phyloP scores from a whole-genome alignment of 768 basidiomycete genomes.

The Mrakia blollopis region DNA sequence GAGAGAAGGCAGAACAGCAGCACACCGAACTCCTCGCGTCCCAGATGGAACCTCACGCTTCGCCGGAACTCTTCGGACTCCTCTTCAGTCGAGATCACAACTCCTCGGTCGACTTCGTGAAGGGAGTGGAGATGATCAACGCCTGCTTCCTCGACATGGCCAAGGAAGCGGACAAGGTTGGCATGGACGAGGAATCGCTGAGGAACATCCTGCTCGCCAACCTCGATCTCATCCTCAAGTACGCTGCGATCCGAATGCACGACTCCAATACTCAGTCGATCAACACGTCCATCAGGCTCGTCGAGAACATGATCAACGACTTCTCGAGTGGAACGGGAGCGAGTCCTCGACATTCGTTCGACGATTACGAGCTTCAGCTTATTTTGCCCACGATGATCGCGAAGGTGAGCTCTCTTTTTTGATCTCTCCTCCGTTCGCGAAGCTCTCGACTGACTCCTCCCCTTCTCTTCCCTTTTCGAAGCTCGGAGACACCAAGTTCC shows the following conservation, averaged over 20 bases:
- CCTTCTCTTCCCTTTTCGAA: conserved; percentile 41
- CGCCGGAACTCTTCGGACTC: conserved; percentile 65
- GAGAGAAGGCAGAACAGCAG: conserved; percentile 65
- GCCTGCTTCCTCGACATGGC: conserved; percentile 66
- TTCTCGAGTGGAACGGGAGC: conserved; percentile 21
- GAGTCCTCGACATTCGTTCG: conserved; percentile 45
- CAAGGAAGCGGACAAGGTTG: conserved; percentile 56
- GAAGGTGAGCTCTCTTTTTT: conserved; percentile 56
- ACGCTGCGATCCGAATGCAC: conserved; percentile 80
- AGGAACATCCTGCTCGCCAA: conserved; percentile 72
- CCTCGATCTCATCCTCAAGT: conserved; percentile 87
- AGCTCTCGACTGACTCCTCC: conserved; percentile 13
- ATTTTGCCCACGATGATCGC: conserved; percentile 83
- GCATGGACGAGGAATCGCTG: conserved; percentile 50
- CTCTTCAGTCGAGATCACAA: conserved; percentile 95
- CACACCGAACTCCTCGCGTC: conserved; percentile 80
- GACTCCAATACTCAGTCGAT: conserved; percentile 37
- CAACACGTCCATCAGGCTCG: conserved; percentile 73
- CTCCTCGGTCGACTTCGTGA: conserved; percentile 83
- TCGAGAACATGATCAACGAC: conserved; percentile 67
- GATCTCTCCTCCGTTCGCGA: no score
- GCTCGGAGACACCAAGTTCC: conserved; percentile 90
- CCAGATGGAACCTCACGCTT: conserved; percentile 84
- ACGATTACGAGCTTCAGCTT: conserved; percentile 77
- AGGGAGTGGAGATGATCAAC: conserved; percentile 65